Evolutionary conservation across 2,329 filamentous ascomycete species (phyloP).

Genomic region (Fulvia fulva): DNA sequence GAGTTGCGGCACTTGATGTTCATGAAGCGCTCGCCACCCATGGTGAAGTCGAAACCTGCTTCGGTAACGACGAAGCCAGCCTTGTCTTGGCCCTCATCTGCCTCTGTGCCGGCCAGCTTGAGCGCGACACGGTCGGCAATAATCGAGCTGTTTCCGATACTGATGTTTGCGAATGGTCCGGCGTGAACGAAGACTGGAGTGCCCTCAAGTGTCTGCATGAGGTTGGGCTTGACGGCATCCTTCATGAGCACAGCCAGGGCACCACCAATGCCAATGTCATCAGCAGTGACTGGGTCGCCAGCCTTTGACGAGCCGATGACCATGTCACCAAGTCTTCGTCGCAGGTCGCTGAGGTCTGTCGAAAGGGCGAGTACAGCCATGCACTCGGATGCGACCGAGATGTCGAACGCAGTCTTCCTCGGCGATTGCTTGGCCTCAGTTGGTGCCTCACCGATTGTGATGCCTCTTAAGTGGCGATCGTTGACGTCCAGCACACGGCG

Average conservation of each 20-base stretch:
- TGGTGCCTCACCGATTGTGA: constrained; percentile 81
- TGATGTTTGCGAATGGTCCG: constrained; percentile 97
- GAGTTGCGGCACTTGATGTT: constrained; percentile 99
- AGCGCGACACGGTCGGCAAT: constrained; percentile 92
- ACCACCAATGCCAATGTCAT: constrained; percentile 89
- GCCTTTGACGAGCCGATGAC: constrained; percentile 81
- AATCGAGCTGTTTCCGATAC: constrained; percentile 92
- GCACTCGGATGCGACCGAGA: constrained; percentile 94
- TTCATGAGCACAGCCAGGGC: constrained; percentile 93
- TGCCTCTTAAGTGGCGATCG: constrained; percentile 83
- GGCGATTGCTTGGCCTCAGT: constrained; percentile 81
- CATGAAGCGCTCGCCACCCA: constrained; percentile 99
- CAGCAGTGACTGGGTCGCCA: constrained; percentile 90
- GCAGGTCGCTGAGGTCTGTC: constrained; percentile 81
- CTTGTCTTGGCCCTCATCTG: constrained; percentile 75
- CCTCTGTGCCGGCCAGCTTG: constrained; percentile 91
- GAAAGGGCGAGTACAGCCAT: constrained; percentile 97
- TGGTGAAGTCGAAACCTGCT: constrained; percentile 98
- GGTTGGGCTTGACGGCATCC: constrained; percentile 96
- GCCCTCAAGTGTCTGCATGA: constrained; percentile 97
- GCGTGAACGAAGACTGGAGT: constrained; percentile 97
- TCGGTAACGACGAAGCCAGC: constrained; percentile 93
- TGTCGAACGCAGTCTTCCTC: constrained; percentile 91
- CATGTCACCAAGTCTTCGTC: constrained; percentile 91
- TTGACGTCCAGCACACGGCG: constrained; percentile 94